Evolutionary conservation across 2,329 filamentous ascomycete species (phyloP), one percentile per base, ranked within the genome.

Genomic region (Alternaria arborescens): DNA sequence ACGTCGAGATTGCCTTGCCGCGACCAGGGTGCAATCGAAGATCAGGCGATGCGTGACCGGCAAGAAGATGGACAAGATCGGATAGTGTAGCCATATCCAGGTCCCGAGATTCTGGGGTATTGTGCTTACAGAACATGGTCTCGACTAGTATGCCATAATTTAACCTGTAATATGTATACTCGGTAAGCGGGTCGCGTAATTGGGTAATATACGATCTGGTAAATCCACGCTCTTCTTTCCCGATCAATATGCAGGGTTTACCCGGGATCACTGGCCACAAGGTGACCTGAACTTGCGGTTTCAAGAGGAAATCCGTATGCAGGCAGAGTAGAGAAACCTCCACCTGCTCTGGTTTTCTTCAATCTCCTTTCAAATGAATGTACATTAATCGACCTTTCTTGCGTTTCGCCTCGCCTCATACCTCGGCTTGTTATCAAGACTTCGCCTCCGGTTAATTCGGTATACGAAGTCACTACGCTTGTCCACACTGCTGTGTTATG

Each of bases 81-180:
- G 52, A 59, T 52, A 42, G 42, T 30, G 44, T 55, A 55, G 47
- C 44, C 55, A 54, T 61, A 46, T 61, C 36, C 57, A 52, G 55
- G 36, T 62, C 61, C 69, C 71, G 58, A 67, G 32, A 62, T 60
- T 64, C 69, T 55, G 69, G 71, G 48, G 57, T 55, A 18, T 26
- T 43, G 43, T 64, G 72, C 73, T 76, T 74, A 77, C 73, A 75
- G 73, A 72, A 71, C 69, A 65, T 63, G 67, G 72, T 76, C 74
- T 71, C 67, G 74, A 71, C 69, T 64, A 67, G 64, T 66, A 66
- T 67, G 55, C 12, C 58, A 70, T 69, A 72, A 75, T 75, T 66
- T 74, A 68, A 63, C 58, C 50, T 48, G 60, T 58, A 70, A 68
- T 71, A 66, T 66, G 58, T 52, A 41, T 50, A 52, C 62, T 71